Conservation (phyloP, 2,329 filamentous ascomycete species). For the Calonectria leucothoes region DNA sequence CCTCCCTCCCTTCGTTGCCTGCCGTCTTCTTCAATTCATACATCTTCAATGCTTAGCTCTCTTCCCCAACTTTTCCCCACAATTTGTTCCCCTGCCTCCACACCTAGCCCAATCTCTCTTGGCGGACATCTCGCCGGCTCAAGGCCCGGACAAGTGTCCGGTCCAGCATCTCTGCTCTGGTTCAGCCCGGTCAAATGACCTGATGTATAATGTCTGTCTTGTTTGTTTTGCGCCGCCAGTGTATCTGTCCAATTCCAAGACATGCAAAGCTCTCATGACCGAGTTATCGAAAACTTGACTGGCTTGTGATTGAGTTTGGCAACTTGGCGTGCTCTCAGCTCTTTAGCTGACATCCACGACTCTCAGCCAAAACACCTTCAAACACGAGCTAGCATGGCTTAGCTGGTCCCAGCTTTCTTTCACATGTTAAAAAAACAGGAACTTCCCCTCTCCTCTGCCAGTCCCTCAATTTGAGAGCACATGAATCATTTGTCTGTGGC, state of each 20-base stretch:
- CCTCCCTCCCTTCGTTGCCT: neutral
- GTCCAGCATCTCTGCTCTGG: neutral
- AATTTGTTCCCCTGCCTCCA: conserved; percentile 13
- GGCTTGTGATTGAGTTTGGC: neutral
- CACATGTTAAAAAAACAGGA: conserved; percentile 22
- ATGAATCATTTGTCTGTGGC: conserved; percentile 21
- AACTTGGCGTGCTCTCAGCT: neutral
- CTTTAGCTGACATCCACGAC: neutral
- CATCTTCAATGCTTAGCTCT: neutral
- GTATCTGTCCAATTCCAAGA: neutral
- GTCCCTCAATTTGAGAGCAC: conserved; percentile 11
- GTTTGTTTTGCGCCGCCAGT: neutral
- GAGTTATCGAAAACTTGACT: neutral
- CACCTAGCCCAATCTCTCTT: conserved; percentile 1
- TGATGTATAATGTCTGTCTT: neutral
- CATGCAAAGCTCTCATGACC: neutral
- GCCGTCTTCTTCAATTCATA: neutral
- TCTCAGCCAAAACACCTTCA: neutral
- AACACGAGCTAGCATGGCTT: neutral
- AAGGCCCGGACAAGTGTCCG: conserved; percentile 24
- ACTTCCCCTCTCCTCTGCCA: neutral
- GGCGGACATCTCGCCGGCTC: conserved; percentile 24
- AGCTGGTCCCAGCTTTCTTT: conserved; percentile 23
- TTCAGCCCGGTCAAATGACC: conserved; percentile 20
- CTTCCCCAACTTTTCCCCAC: conserved; percentile 27